Conservation (phyloP, 768 basidiomycete species). For the Erythrobasidium yunnanense region DNA sequence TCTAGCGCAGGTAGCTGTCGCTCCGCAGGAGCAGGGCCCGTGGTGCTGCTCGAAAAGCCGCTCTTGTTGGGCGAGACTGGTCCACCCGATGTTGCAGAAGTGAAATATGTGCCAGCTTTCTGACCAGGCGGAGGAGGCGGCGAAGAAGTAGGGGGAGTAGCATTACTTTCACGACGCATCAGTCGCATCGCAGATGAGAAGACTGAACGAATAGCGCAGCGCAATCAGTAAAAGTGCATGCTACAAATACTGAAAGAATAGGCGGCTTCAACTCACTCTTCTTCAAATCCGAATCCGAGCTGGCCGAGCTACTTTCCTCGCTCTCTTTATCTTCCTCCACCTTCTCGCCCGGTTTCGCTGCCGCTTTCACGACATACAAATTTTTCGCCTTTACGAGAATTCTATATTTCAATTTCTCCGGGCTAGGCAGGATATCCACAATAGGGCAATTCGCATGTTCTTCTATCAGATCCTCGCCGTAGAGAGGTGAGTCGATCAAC, state of each 20-base stretch:
- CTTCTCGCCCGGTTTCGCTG: conserved; percentile 1
- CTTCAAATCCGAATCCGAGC: conserved; percentile 35
- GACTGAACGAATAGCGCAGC: no score
- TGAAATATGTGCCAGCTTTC: no score
- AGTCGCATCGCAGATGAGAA: conserved; percentile 5
- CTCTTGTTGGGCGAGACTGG: no score
- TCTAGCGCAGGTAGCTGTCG: no score
- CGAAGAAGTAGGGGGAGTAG: no score
- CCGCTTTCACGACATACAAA: conserved; percentile 47
- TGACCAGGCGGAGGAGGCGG: no score
- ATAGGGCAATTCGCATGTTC: conserved; percentile 36
- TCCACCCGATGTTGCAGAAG: no score
- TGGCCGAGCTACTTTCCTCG: neutral
- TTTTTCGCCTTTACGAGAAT: conserved; percentile 85
- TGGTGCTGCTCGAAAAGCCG: no score
- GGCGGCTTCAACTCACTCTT: no score
- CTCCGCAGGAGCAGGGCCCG: no score
- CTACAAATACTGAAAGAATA: no score
- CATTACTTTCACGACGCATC: conserved; percentile 15
- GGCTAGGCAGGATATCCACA: conserved; percentile 63
- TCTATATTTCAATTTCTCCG: conserved; percentile 63
- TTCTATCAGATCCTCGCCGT: conserved; percentile 23
- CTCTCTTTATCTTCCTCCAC: conserved; percentile 11
- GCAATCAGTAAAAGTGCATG: no score
- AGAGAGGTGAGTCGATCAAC: conserved; percentile 43